These are phyloP conservation scores for Gossypium laxum DNA, from an alignment of 441 rosid species.

Conservation along the genomic window DNA sequence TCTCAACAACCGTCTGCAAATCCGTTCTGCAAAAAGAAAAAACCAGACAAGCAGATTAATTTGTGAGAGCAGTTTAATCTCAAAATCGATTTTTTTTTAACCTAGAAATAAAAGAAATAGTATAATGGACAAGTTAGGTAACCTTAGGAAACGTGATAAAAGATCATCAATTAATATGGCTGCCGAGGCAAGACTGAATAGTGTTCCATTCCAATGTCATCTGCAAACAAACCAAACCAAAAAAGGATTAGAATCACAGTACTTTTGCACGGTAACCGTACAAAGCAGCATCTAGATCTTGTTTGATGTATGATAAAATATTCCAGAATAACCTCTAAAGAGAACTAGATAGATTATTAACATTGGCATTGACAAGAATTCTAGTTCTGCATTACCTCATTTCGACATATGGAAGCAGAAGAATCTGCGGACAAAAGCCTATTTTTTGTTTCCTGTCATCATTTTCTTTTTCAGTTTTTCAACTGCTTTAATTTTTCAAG, in stretches of 20 bases:
- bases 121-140: background rate
- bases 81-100: background rate
- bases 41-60: background rate
- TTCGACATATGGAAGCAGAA: constrained; percentile 4
- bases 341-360: too few species aligned
- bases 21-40: background rate
- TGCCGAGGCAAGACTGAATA: background rate
- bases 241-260: too few species aligned
- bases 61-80: background rate
- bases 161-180: background rate
- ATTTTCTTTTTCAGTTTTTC: constrained; percentile 22
- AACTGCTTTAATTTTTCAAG: constrained; percentile 46
- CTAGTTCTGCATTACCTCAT: constrained; percentile 10
- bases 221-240: background rate
- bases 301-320: too few species aligned
- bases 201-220: background rate
- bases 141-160: background rate
- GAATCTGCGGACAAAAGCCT: background rate
- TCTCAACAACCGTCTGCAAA: background rate
- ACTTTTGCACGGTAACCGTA: too few species aligned
- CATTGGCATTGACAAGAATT: background rate
- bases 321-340: too few species aligned
- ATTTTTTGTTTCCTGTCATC: background rate
- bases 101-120: background rate
- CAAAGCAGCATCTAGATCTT: too few species aligned